A percentile compares a stretch with the other conserved stretches of the same genome.
phyloP scores from a whole-genome alignment of 73 alveolate genomes.

The Durusdinium trenchii region DNA sequence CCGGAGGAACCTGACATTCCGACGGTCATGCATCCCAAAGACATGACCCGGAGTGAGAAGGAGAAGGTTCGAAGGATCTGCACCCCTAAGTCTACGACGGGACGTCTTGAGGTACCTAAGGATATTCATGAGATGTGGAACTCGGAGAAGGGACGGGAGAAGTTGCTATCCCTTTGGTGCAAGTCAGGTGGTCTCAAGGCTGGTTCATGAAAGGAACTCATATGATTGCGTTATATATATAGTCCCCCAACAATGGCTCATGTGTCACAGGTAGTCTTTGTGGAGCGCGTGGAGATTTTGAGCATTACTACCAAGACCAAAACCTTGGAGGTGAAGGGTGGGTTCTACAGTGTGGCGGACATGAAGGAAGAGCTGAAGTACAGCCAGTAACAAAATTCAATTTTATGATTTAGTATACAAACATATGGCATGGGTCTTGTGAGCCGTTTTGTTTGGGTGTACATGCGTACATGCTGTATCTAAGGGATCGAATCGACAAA shows the following conservation, averaged over 20 bases:
- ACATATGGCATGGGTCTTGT: no score
- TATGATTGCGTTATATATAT: not conserved
- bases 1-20: no score
- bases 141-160: conserved; percentile 6
- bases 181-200: conserved; percentile 41
- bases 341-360: not conserved
- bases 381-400: not conserved
- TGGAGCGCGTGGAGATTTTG: not conserved
- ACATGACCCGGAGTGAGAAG: not conserved
- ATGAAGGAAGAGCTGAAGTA: not conserved
- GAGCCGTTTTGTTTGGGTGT: no score
- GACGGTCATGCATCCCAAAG: not conserved
- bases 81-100: not conserved
- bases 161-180: not conserved
- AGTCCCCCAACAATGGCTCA: not conserved
- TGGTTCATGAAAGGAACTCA: not conserved
- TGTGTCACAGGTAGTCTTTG: not conserved
- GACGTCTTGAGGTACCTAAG: conserved; percentile 23
- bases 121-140: conserved; percentile 4
- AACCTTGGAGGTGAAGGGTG: not conserved
- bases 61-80: not conserved
- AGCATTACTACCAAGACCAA: not conserved
- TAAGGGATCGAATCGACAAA: no score
- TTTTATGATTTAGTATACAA: no score
- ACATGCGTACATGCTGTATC: no score